Evolutionary conservation across 1,139 yeast species (phyloP), one percentile per base, ranked within the genome.

Genomic region (Martiniozyma asiatica): DNA sequence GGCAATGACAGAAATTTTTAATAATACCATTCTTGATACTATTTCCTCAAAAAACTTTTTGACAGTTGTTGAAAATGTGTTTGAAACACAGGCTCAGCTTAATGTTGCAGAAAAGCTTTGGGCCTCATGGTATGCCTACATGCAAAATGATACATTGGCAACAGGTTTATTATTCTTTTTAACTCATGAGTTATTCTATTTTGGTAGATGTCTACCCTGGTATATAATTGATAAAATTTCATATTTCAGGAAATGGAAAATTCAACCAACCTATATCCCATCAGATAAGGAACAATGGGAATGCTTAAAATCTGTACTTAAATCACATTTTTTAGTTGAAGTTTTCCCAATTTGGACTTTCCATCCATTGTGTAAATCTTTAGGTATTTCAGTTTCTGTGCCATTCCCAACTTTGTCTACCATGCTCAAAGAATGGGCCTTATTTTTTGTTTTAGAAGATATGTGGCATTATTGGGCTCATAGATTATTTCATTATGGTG

Each of bases 381-480:
- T 85, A 43, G 92, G 92, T 35, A 81, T 89, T 42, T 59, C 75
- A 9, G 72, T 78, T 40, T 65, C 70, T 23, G 94, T 85, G 10
- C 96, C 96, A 8, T 87, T 89, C 67, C 96, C 97, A 21, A 45
- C 68, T 4, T 51, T 63, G 48, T 58, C 59, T 32, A 67, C 66
- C 21, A 73, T 81, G 69, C 48, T 59, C 16, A 46, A 60, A 26
- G 96, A 89, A 53, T 66, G 85, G 44, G 64, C 69, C 11, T 47
- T 80, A 6, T 84, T 89, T 58, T 87, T 87, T 55, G 66, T 84
- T 29, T 58, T 80, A 40, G 98, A 89, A 59, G 98, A 89, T 52
- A 61, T 78, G 38, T 89, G 97, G 96, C 98, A 89, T 57, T 89
- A 89, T 62, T 79, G 92, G 81, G 78, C 80, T 47, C 98, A 89